Conservation (phyloP, 1,284 basidiomycete species). For the Rhodotorula mucilaginosa region DNA sequence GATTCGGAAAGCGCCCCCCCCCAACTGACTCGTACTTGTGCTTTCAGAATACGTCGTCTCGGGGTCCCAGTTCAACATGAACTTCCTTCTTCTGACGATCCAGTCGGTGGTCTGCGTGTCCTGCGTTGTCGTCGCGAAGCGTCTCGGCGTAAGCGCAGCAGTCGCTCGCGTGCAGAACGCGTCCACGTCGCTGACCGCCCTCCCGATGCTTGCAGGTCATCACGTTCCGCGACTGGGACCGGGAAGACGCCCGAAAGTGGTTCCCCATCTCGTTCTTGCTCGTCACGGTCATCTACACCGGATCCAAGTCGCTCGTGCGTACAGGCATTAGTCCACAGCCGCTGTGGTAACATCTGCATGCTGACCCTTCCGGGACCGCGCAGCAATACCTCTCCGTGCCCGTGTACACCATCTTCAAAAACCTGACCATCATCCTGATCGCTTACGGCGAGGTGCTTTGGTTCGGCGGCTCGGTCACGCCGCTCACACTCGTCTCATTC, state of each 20-base stretch:
- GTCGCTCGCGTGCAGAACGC: background rate
- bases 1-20: too few relatives aligned
- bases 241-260: slow-evolving; percentile 84
- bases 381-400: slow-evolving; percentile 92
- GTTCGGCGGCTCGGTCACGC: slow-evolving; percentile 90
- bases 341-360: background rate
- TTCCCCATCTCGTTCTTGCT: slow-evolving; percentile 90
- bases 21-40: too few relatives aligned
- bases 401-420: slow-evolving; percentile 92
- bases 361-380: background rate
- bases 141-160: slow-evolving; percentile 54
- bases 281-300: slow-evolving; percentile 95
- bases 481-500: slow-evolving; percentile 84
- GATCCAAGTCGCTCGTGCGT: slow-evolving; percentile 86
- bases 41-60: slow-evolving; percentile 81
- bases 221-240: slow-evolving; percentile 80
- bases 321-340: background rate
- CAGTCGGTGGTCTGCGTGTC: slow-evolving; percentile 75
- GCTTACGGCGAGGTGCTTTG: slow-evolving; percentile 97
- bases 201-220: slow-evolving; percentile 57
- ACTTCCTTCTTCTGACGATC: slow-evolving; percentile 86
- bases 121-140: slow-evolving; percentile 74
- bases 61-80: slow-evolving; percentile 92
- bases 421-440: slow-evolving; percentile 96
- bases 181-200: background rate